Evolutionary conservation across 2,329 filamentous ascomycete species (phyloP), one percentile per base, ranked within the genome.

Genomic region (Fusarium veterinarium): DNA sequence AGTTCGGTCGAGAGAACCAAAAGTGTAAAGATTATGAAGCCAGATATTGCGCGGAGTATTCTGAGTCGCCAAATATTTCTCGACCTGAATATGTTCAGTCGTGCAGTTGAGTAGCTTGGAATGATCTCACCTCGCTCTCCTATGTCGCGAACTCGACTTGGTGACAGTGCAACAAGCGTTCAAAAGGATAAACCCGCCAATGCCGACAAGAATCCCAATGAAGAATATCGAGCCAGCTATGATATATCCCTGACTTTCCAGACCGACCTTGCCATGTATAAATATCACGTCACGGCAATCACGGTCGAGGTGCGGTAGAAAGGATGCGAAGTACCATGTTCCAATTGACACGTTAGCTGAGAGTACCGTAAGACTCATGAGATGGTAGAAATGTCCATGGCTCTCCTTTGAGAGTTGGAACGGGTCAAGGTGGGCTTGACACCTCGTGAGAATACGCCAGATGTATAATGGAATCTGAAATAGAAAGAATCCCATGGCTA

Each of bases 1-100:
- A 82, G 74, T 56, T 83, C 81, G 51, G 82, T 74, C 8, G 78
- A 79, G 2, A 77, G 63, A 19, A 81, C 70, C 8, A 81, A 65
- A 20, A 81, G 72, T 35, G 69, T 75, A 19, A 80, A 79, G 13
- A 81, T 72, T 20, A 65, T 69, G 35, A 77, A 12, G 46, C 79
- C 77, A 7, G 58, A 70, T 3, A 45, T 11, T 3, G 48, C 13
- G 17, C 73, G 74, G 2, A 80, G 30, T 16, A 64, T 57, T 19
- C 67, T 74, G 14, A 82, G 44, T 10, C 76, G 42, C 28, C 71
- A 61, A 10, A 76, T 61, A n/a, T 75, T 78, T 16, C 69, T 71
- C 48, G 62, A 59, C 51, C 75, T 79, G 46, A 2, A 37, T 4
- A 23, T 5, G 20, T 41, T 67, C 3, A 71, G 60, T 59, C 49